Evolutionary conservation across 192 early-diverging fungal species (phyloP), one percentile per base, ranked within the genome.

Genomic region (Mortierella claussenii): DNA sequence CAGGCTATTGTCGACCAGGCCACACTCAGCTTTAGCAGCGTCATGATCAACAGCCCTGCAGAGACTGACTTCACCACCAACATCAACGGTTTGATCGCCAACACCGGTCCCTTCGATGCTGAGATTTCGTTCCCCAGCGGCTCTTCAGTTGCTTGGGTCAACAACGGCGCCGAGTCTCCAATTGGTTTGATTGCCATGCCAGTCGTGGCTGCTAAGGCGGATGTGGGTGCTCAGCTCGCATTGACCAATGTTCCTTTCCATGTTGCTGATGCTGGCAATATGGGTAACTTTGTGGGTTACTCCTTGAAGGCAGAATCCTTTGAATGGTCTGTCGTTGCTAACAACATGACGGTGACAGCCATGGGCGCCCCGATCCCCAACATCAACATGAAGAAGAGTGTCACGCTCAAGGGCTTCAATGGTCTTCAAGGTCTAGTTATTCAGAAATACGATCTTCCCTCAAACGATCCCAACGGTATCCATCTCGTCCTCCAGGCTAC

Each of bases 121-220:
- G 56, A 60, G 1, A 80, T 82, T 27, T 21, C 69, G 20, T 80
- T 80, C 63, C 60, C 67, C 17, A 54, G 30, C 36, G 82, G 82
- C 26, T 64, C 80, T 32, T 61, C 51, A 33, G 68, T 87, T 47
- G 36, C 37, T 20, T 68, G 67, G 48, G 42, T 87, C 28, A 67
- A 76, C 53, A 65, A 53, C 18, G 73, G 52, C 24, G 43, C 51
- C n/a, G 52, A 56, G 11, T 3, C 30, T 6, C 34, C 57, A 12
- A 76, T 76, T 24, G 87, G 87, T 80, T 51, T 65, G 32, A 69
- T 85, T 18, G 55, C 78, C 13, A 81, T 88, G 75, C 80, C 83
- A 32, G 26, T 60, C 12, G 69, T 88, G 26, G 2, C 50, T 28
- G 68, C 81, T 46, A 68, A 60, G 45, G 69, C 86, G 20, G 79